Percentiles rank a stretch among this genome's conserved stretches.
phyloP scores from a whole-genome alignment of 163 green algal species.

The Prototheca wickerhamii region DNA sequence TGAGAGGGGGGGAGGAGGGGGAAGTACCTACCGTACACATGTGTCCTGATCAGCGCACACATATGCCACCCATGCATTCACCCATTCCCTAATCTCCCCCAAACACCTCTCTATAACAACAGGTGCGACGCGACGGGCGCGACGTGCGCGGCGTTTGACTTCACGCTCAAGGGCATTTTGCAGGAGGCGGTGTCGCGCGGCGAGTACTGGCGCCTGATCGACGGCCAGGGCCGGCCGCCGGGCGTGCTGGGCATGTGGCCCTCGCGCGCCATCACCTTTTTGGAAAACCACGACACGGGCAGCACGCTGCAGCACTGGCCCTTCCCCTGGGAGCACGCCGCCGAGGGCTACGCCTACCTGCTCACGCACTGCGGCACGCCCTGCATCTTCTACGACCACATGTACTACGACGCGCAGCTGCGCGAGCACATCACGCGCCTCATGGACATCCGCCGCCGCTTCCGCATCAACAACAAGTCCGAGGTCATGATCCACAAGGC shows the following conservation, averaged over 20 bases:
- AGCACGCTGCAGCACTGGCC: constrained; percentile 88
- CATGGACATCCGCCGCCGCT: constrained; percentile 49
- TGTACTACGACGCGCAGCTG: constrained; percentile 35
- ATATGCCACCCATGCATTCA: too few species aligned
- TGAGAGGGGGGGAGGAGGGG: background rate
- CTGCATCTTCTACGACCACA: constrained; percentile 85
- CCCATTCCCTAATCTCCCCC: too few species aligned
- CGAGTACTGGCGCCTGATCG: constrained; percentile 92
- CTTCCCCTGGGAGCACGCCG: constrained; percentile 70
- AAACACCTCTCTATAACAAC: too few species aligned
- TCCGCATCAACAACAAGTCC: constrained; percentile 55
- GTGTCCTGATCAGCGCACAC: too few species aligned
- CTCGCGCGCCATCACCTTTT: constrained; percentile 81
- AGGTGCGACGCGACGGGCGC: constrained; percentile 74
- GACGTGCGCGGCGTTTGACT: constrained; percentile 92
- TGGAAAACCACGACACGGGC: constrained; percentile 87
- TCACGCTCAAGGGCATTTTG: constrained; percentile 93
- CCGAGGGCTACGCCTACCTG: constrained; percentile 85
- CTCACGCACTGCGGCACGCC: constrained; percentile 84
- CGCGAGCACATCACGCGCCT: constrained; percentile 53
- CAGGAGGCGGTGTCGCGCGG: constrained; percentile 75
- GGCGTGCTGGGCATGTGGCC: constrained; percentile 84
- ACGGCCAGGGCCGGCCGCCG: constrained; percentile 65
- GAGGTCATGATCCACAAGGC: constrained; percentile 57
- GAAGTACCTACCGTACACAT: too few species aligned